phyloP scores from a whole-genome alignment of 257 asterid genomes.

The Scutellaria minor region DNA sequence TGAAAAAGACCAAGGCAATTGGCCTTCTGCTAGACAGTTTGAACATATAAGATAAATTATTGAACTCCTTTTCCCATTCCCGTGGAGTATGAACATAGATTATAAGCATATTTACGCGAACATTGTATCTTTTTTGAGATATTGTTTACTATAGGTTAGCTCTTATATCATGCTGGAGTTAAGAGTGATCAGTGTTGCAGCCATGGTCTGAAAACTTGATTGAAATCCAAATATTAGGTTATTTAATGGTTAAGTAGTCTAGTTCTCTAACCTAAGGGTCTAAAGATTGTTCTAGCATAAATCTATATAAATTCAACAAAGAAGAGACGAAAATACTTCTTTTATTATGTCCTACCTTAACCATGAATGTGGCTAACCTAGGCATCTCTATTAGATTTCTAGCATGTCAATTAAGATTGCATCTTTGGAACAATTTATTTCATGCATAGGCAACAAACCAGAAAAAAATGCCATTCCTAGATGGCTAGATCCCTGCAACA shows the following conservation, averaged over 20 bases:
- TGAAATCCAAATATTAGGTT: not conserved
- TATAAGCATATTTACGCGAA: not conserved
- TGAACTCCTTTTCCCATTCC: too few species aligned
- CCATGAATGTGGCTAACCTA: slow-evolving; percentile 7
- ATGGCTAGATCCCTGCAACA: slow-evolving; percentile 32
- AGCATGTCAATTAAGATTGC: slow-evolving; percentile 5
- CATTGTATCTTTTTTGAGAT: not conserved
- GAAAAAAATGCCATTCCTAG: slow-evolving; percentile 29
- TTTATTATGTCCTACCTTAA: not conserved
- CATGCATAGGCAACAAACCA: slow-evolving; percentile 25
- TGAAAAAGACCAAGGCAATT: not conserved
- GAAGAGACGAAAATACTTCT: not conserved
- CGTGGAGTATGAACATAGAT: not conserved
- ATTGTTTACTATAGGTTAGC: not conserved
- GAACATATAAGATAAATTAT: not conserved
- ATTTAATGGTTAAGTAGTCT: not conserved
- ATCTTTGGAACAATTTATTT: slow-evolving; percentile 10
- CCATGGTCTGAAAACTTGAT: not conserved
- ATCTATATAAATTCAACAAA: not conserved
- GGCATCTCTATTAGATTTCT: slow-evolving; percentile 17
- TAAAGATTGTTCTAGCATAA: not conserved
- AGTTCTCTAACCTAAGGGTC: not conserved
- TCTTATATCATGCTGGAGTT: not conserved
- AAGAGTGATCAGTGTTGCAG: not conserved
- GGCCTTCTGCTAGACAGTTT: not conserved